phyloP scores from a whole-genome alignment of 2,329 filamentous ascomycete species.

The Zymoseptoria brevis region DNA sequence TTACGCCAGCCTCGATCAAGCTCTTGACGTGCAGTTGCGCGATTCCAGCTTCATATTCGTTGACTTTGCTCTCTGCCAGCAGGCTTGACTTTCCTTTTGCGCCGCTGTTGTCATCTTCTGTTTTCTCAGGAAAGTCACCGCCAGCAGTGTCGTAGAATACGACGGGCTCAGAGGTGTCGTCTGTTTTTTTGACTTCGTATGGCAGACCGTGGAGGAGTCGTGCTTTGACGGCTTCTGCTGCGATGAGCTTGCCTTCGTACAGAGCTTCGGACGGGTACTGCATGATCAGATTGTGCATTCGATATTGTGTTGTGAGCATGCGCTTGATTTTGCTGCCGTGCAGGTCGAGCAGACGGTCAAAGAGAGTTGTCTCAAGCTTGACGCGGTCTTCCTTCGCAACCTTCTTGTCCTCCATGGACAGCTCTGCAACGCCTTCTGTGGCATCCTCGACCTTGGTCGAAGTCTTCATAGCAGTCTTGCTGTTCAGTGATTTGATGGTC shows the following conservation, averaged over 20 bases:
- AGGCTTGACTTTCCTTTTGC: slow-evolving; percentile 45
- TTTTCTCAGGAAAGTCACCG: slow-evolving; percentile 67
- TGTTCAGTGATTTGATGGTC: slow-evolving; percentile 72
- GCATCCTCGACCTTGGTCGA: slow-evolving; percentile 20
- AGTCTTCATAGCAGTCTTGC: slow-evolving; percentile 29
- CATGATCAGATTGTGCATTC: slow-evolving; percentile 97
- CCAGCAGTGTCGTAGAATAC: slow-evolving; percentile 97
- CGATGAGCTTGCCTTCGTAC: slow-evolving; percentile 74
- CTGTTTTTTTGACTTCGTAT: slow-evolving; percentile 68
- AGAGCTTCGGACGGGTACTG: slow-evolving; percentile 81
- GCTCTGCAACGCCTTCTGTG: slow-evolving; percentile 9
- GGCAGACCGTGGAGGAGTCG: slow-evolving; percentile 69
- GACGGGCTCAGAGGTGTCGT: slow-evolving; percentile 79
- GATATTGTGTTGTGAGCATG: slow-evolving; percentile 95
- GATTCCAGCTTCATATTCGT: slow-evolving; percentile 79
- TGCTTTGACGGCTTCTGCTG: slow-evolving; percentile 67
- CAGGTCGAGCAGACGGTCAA: slow-evolving; percentile 75
- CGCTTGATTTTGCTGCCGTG: slow-evolving; percentile 80
- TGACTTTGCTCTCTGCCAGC: slow-evolving; percentile 75
- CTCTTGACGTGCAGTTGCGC: slow-evolving; percentile 69
- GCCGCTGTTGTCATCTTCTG: slow-evolving; percentile 59
- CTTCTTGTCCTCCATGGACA: slow-evolving; percentile 23
- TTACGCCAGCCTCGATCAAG: slow-evolving; percentile 72
- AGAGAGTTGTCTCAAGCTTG: slow-evolving; percentile 76
- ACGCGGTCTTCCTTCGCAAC: slow-evolving; percentile 29